Percentiles rank a stretch among this genome's conserved stretches.
phyloP scores from a whole-genome alignment of 2,329 filamentous ascomycete species.

The Colletotrichum lupini region DNA sequence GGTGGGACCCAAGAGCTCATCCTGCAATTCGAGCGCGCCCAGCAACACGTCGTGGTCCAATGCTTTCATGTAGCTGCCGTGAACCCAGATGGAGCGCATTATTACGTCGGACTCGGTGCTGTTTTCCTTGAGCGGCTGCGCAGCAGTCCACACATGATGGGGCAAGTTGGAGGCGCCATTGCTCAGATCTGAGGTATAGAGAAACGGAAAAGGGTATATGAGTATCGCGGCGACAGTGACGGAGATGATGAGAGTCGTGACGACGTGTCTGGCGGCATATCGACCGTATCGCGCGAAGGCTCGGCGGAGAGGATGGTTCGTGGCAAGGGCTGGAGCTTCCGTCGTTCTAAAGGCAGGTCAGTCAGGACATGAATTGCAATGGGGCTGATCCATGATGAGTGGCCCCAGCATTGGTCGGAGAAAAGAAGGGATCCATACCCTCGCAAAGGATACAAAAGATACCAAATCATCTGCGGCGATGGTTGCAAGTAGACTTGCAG shows the following conservation, averaged over 20 bases:
- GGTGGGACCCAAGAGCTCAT: slow-evolving; percentile 73
- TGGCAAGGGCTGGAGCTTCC: slow-evolving; percentile 74
- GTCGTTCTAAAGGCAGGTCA: slow-evolving; percentile 67
- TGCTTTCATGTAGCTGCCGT: slow-evolving; percentile 83
- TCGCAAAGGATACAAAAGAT: slow-evolving; percentile 80
- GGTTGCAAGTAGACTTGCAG: slow-evolving; percentile 34
- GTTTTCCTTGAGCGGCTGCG: slow-evolving; percentile 69
- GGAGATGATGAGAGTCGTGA: slow-evolving; percentile 79
- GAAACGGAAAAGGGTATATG: slow-evolving; percentile 80
- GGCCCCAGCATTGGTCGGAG: neutral
- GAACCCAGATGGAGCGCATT: slow-evolving; percentile 85
- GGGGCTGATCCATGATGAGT: neutral
- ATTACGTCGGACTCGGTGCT: slow-evolving; percentile 73
- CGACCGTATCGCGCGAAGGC: slow-evolving; percentile 77
- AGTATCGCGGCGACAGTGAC: slow-evolving; percentile 76
- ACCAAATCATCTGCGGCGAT: slow-evolving; percentile 73
- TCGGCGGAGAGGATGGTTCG: slow-evolving; percentile 72
- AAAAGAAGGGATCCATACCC: slow-evolving; percentile 63
- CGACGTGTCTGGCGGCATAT: slow-evolving; percentile 78
- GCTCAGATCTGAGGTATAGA: slow-evolving; percentile 78
- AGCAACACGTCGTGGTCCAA: slow-evolving; percentile 73
- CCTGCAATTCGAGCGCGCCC: slow-evolving; percentile 76
- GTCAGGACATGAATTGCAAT: slow-evolving; percentile 15
- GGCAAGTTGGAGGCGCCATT: slow-evolving; percentile 78
- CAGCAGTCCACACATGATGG: slow-evolving; percentile 84